phyloP scores from a whole-genome alignment of 1,284 basidiomycete genomes.

The Pseudozyma hubeiensis region DNA sequence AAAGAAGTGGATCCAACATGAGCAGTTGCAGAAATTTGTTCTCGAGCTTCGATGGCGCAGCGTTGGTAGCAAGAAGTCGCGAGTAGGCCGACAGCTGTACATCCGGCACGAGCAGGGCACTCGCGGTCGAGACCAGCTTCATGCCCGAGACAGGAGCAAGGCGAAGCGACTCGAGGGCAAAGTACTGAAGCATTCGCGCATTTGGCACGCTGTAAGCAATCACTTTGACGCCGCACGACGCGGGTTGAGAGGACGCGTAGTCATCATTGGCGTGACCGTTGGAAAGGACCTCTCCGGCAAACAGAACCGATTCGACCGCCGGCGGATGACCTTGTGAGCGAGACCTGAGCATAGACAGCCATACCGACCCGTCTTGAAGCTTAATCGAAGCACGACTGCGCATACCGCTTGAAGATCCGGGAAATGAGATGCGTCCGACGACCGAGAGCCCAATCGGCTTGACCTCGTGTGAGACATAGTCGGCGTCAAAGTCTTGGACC shows the following conservation, averaged over 20 bases:
- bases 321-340: conserved; percentile 8
- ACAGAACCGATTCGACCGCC: conserved; percentile 7
- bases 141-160: conserved; percentile 57
- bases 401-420: no score
- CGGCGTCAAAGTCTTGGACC: background rate
- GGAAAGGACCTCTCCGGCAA: background rate
- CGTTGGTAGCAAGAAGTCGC: background rate
- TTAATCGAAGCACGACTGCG: background rate
- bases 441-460: conserved; percentile 4
- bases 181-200: conserved; percentile 73
- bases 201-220: conserved; percentile 74
- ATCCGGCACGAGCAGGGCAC: conserved; percentile 20
- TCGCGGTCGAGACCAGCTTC: conserved; percentile 37
- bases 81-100: conserved; percentile 11
- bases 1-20: conserved; percentile 52
- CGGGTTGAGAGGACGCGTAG: background rate
- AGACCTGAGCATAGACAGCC: conserved; percentile 4
- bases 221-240: conserved; percentile 27
- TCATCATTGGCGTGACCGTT: background rate
- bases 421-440: conserved; percentile 5
- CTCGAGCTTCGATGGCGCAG: conserved; percentile 29
- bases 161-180: conserved; percentile 71
- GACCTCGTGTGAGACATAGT: background rate
- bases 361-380: background rate
- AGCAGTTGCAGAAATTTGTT: conserved; percentile 38